Conservation (phyloP, 2,329 filamentous ascomycete species). For the Diaporthe velutina region DNA sequence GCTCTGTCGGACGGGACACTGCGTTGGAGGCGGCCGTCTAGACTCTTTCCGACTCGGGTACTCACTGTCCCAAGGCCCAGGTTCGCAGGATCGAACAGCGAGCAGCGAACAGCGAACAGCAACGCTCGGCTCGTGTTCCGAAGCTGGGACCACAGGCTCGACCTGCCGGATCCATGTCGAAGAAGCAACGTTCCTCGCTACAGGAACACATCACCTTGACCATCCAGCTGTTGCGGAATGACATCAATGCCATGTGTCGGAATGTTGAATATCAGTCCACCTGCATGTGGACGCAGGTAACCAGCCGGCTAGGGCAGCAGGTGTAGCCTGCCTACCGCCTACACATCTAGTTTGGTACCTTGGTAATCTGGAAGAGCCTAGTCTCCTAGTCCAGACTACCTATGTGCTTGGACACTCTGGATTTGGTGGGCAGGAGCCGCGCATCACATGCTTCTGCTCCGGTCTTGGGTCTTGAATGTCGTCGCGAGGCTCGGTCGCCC, state of each 20-base stretch:
- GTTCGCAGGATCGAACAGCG: background rate
- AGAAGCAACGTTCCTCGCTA: constrained; percentile 27
- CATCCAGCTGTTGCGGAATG: background rate
- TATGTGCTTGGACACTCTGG: background rate
- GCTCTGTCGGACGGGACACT: background rate
- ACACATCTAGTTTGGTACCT: no score
- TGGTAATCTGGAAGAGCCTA: no score
- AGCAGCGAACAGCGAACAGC: background rate
- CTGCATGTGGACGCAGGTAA: background rate
- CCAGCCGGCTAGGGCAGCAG: background rate
- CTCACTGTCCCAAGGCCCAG: background rate
- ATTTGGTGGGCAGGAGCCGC: background rate
- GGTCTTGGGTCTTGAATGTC: background rate
- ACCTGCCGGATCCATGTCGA: constrained; percentile 5
- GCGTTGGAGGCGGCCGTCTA: background rate
- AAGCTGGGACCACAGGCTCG: background rate
- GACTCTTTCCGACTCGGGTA: background rate
- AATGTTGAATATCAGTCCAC: background rate
- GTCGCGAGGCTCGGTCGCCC: background rate
- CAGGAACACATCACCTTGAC: constrained; percentile 10
- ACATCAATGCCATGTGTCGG: constrained; percentile 21
- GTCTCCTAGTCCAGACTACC: no score
- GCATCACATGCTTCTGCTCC: background rate
- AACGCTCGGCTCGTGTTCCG: constrained; percentile 10
- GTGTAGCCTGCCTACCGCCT: background rate